Evolutionary conservation across 768 basidiomycete species (phyloP), one percentile per base, ranked within the genome.

Genomic region (Amanita rimosa): DNA sequence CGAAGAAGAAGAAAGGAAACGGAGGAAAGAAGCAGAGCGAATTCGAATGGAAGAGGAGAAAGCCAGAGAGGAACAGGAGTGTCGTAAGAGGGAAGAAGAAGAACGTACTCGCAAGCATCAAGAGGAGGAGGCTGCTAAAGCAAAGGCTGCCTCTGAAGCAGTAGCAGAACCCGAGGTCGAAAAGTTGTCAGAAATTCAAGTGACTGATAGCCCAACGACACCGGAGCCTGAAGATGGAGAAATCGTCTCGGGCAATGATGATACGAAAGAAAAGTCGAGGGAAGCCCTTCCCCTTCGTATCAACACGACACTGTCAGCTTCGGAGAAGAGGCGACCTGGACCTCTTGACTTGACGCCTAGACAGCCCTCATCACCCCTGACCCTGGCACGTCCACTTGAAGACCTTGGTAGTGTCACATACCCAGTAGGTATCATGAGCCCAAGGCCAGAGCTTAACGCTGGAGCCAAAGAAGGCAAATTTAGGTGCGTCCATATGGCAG

Each of bases 401-500:
- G 85, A 95, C 63, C 76, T 98, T 41, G 72, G 72, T 29, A 68
- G 76, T 40, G 74, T 97, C 37, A 66, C 75, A 19, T 97, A 97
- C 61, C 92, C 94, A 6, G 83, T 83, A 48, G 81, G 85, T 40
- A 77, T 92, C 62, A 73, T 72, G 61, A 87, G 91, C 48, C 95
- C 95, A 2, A 77, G 75, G 54, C 67, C 83, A 6, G 91, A 90
- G 55, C 83, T 98, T 55, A 97, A 96, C 64, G 69, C 76, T 48
- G 78, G 83, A 52, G 85, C 83, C 6, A 79, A 83, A 66, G 80
- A 89, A 49, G 92, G 92, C 57, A 94, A 91, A 66, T 95, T 91
- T 72, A 79, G 83, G 89, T 88, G 65, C 52, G 57, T 35, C 6
- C 17, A 17, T 51, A 17, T 51, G n/a, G 2, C 24, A 24, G 14